Evolutionary conservation across 306 rosid species (phyloP).

Genomic region (Lotus japonicus): DNA sequence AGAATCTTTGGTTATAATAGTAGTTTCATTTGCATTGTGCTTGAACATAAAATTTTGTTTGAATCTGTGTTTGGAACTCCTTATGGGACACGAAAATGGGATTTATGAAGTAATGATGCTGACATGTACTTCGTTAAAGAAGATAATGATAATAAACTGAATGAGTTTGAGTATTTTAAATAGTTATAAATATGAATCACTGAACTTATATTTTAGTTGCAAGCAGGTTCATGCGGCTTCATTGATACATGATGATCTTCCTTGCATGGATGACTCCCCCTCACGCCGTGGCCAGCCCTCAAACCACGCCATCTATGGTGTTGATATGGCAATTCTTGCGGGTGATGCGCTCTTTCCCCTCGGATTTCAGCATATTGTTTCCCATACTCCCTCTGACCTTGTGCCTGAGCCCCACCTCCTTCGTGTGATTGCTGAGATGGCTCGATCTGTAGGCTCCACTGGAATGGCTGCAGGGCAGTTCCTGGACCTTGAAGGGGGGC

Average conservation of each 20-base stretch:
- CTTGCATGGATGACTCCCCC: conserved; percentile 86
- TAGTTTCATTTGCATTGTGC: neutral
- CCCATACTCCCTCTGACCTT: conserved; percentile 64
- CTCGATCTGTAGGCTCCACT: conserved; percentile 79
- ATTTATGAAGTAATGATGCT: neutral
- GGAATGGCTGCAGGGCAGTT: conserved; percentile 99
- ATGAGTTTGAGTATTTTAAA: neutral
- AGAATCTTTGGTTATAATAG: neutral
- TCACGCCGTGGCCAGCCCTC: conserved; percentile 90
- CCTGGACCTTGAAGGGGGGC: conserved; percentile 75
- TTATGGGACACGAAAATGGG: neutral
- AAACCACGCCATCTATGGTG: conserved; percentile 71
- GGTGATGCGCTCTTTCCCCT: conserved; percentile 92
- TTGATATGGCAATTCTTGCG: conserved; percentile 88
- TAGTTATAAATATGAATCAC: neutral
- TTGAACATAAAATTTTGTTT: neutral
- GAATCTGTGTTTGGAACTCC: neutral
- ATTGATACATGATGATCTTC: conserved; percentile 91
- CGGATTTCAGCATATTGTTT: conserved; percentile 88
- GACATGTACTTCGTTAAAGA: neutral
- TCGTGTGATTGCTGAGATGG: conserved; percentile 83
- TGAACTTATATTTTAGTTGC: conserved; percentile 8
- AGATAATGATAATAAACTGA: neutral
- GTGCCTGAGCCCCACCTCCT: conserved; percentile 65
- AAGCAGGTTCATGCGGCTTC: conserved; percentile 92